Evolutionary conservation across 2,329 filamentous ascomycete species (phyloP).

Genomic region (Septoria linicola): DNA sequence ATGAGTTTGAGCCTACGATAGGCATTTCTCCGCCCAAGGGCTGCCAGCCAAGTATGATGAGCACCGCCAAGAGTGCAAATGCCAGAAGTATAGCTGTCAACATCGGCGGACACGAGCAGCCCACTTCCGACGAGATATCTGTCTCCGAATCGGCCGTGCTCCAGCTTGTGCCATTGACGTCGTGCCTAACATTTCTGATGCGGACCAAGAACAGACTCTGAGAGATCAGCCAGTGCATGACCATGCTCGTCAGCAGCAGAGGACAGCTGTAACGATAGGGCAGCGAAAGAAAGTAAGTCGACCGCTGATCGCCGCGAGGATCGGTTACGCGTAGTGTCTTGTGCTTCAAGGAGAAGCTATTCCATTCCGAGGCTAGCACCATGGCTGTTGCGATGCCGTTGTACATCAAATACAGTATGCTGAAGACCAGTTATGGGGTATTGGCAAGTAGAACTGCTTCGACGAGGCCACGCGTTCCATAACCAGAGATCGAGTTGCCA

Average conservation of each 20-base stretch:
- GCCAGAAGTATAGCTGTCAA: conserved; percentile 17
- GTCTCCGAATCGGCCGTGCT: not conserved
- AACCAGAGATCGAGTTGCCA: not conserved
- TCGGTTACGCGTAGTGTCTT: conserved; percentile 43
- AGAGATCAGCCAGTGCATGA: conserved; percentile 49
- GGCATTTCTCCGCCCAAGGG: conserved; percentile 14
- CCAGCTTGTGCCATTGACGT: not conserved
- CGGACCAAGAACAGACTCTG: conserved; percentile 46
- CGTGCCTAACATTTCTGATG: conserved; percentile 28
- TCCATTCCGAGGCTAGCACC: conserved; percentile 45
- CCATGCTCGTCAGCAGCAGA: conserved; percentile 36
- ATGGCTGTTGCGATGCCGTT: conserved; percentile 18
- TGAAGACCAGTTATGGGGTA: conserved; percentile 18
- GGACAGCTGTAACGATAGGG: conserved; percentile 44
- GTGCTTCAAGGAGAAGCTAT: conserved; percentile 35
- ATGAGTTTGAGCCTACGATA: conserved; percentile 2
- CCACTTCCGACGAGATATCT: conserved; percentile 9
- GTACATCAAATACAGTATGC: conserved; percentile 20
- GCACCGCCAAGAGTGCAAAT: not conserved
- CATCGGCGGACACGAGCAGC: conserved; percentile 18
- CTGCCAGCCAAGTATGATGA: conserved; percentile 10
- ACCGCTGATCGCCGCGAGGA: conserved; percentile 40
- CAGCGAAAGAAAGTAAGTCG: conserved; percentile 44
- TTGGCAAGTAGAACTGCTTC: conserved; percentile 13
- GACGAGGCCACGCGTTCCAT: conserved; percentile 5